These are phyloP conservation scores for Porcisia hertigi DNA, from an alignment of 208 protist genomes.

Conservation along the genomic window DNA sequence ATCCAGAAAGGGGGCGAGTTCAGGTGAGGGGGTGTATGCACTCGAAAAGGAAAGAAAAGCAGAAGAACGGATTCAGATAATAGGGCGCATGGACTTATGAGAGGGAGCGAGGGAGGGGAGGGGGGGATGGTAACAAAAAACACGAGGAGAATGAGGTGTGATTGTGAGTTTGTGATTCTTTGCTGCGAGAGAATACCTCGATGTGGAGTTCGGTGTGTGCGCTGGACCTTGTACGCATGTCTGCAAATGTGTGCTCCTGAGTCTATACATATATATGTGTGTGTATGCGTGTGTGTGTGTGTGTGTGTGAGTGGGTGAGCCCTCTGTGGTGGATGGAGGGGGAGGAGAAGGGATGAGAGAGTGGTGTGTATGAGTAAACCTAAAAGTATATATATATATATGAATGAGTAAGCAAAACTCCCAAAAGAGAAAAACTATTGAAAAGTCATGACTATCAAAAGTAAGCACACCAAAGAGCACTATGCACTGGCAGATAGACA, in stretches of 20 bases:
- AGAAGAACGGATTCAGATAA: neutral
- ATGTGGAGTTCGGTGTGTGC: neutral
- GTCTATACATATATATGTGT: conserved; percentile 10
- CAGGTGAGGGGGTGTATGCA: too few species aligned
- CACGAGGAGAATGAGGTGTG: neutral
- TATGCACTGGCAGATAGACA: too few species aligned
- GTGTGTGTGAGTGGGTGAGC: neutral
- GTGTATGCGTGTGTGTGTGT: conserved; percentile 6
- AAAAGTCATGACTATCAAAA: too few species aligned
- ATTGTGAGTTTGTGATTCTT: neutral
- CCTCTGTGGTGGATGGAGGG: neutral
- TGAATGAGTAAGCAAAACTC: too few species aligned
- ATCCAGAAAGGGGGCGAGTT: neutral
- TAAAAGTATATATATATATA: too few species aligned
- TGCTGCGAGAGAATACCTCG: neutral
- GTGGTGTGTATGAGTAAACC: neutral
- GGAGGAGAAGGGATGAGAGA: neutral
- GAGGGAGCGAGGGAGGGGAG: neutral
- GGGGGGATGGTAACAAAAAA: neutral
- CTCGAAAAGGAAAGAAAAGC: too few species aligned
- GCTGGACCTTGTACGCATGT: too few species aligned
- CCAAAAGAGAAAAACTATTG: too few species aligned
- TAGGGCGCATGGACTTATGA: neutral
- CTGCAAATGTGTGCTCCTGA: too few species aligned
- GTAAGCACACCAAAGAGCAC: too few species aligned